Conservation (phyloP, 768 basidiomycete species). For the Russula earlei region DNA sequence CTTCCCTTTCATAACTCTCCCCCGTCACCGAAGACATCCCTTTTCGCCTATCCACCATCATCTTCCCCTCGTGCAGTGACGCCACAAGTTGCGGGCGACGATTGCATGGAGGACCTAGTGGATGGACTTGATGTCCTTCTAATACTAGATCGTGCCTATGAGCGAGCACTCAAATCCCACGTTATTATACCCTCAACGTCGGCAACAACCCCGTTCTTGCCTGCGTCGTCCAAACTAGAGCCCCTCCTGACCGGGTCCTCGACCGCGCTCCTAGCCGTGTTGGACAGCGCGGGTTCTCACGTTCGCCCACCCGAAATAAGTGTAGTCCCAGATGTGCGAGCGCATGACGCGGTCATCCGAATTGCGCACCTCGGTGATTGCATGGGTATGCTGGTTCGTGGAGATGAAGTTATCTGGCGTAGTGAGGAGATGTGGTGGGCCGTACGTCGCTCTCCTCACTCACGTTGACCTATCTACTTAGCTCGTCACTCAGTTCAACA, state of each 20-base stretch:
- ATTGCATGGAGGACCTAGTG: slow-evolving; percentile 49
- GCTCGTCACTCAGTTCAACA: slow-evolving; percentile 38
- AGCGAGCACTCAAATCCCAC: slow-evolving; percentile 54
- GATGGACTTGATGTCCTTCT: slow-evolving; percentile 63
- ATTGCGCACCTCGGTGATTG: slow-evolving; percentile 86
- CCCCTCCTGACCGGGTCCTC: slow-evolving; percentile 55
- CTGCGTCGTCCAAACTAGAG: slow-evolving; percentile 6
- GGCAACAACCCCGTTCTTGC: slow-evolving; percentile 13
- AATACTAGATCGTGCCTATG: slow-evolving; percentile 63
- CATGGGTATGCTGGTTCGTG: slow-evolving; percentile 78
- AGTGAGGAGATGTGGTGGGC: slow-evolving; percentile 92
- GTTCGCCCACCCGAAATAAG: slow-evolving; percentile 31
- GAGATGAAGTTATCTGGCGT: slow-evolving; percentile 71
- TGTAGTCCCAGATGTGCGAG: slow-evolving; percentile 28
- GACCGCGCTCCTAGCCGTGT: slow-evolving; percentile 57
- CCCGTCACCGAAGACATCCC: not conserved
- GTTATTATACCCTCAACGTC: slow-evolving; percentile 28
- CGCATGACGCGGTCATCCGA: slow-evolving; percentile 50
- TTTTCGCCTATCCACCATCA: not conserved
- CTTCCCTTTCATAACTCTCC: slow-evolving; percentile 10
- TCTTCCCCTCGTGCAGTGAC: slow-evolving; percentile 1
- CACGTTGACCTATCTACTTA: not conserved
- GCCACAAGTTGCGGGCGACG: slow-evolving; percentile 36
- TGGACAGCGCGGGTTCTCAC: slow-evolving; percentile 29
- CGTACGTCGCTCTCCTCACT: slow-evolving; percentile 30